phyloP scores from a whole-genome alignment of 192 early-diverging fungal species.

The Pilaira anomala region DNA sequence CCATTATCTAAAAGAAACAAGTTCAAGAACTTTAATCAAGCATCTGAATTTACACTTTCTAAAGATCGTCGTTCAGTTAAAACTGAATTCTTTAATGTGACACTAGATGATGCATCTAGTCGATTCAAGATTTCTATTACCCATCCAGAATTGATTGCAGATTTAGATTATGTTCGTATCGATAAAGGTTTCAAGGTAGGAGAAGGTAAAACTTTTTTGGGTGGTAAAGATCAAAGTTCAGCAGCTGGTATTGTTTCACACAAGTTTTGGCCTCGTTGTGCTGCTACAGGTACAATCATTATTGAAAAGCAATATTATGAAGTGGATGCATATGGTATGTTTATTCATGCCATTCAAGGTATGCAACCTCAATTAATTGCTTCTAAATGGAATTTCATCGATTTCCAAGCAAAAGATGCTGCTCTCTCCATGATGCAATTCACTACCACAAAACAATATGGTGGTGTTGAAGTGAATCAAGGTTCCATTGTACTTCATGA shows the following conservation, averaged over 20 bases:
- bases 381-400: conserved; percentile 80
- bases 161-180: conserved; percentile 63
- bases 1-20: conserved; percentile 61
- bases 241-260: conserved; percentile 62
- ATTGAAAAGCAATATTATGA: conserved; percentile 65
- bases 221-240: conserved; percentile 43
- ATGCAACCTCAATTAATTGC: conserved; percentile 82
- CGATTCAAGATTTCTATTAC: conserved; percentile 54
- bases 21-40: conserved; percentile 65
- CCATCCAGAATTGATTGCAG: conserved; percentile 60
- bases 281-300: conserved; percentile 67
- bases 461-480: conserved; percentile 65
- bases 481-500: conserved; percentile 68
- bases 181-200: conserved; percentile 78
- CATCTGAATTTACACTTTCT: conserved; percentile 70
- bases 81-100: conserved; percentile 74
- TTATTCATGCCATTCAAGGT: conserved; percentile 81
- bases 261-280: conserved; percentile 80
- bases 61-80: conserved; percentile 69
- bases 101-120: conserved; percentile 40
- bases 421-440: conserved; percentile 73
- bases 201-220: conserved; percentile 76
- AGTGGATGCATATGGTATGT: conserved; percentile 64
- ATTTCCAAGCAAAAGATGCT: conserved; percentile 69
- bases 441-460: conserved; percentile 67